Evolutionary conservation across 495 filamentous ascomycete species (phyloP).

Genomic region (Aspergillus wentii): DNA sequence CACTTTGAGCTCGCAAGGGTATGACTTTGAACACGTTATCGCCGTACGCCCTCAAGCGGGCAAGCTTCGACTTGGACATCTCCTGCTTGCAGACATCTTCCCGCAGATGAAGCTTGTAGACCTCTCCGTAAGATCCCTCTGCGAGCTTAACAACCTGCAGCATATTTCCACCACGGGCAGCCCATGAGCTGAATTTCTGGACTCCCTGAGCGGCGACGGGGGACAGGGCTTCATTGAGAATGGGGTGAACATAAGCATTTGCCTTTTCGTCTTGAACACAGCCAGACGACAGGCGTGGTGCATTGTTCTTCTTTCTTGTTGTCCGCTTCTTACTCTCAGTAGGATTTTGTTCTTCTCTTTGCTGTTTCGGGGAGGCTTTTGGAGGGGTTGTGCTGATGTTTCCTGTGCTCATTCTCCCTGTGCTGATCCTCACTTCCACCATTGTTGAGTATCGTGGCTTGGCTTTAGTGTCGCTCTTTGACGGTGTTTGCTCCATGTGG

Average conservation of each 20-base stretch:
- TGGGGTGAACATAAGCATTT: constrained; percentile 34
- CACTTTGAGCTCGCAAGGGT: constrained; percentile 39
- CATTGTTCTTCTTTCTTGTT: constrained; percentile 13
- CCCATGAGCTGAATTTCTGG: constrained; percentile 41
- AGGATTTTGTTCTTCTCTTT: constrained; percentile 1
- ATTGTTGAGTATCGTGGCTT: constrained; percentile 19
- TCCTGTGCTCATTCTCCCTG: background rate
- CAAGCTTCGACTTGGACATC: constrained; percentile 38
- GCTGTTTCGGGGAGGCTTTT: constrained; percentile 1
- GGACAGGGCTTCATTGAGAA: constrained; percentile 35
- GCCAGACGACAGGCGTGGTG: constrained; percentile 27
- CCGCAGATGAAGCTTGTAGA: constrained; percentile 41
- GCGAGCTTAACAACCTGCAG: constrained; percentile 44
- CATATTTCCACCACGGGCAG: constrained; percentile 33
- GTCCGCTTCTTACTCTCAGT: constrained; percentile 8
- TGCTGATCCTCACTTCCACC: constrained; percentile 28
- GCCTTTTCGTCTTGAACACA: constrained; percentile 30
- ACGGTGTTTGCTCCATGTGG: constrained; percentile 2
- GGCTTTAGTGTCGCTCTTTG: constrained; percentile 1
- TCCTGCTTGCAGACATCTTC: constrained; percentile 31
- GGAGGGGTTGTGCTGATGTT: background rate
- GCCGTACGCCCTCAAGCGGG: constrained; percentile 33
- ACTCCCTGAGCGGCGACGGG: constrained; percentile 31
- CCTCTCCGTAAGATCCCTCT: constrained; percentile 49
- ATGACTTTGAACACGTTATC: constrained; percentile 49